These are phyloP conservation scores for Aspergillaceae sp. DNA, from an alignment of 2,329 filamentous ascomycete species.

Conservation along the genomic window DNA sequence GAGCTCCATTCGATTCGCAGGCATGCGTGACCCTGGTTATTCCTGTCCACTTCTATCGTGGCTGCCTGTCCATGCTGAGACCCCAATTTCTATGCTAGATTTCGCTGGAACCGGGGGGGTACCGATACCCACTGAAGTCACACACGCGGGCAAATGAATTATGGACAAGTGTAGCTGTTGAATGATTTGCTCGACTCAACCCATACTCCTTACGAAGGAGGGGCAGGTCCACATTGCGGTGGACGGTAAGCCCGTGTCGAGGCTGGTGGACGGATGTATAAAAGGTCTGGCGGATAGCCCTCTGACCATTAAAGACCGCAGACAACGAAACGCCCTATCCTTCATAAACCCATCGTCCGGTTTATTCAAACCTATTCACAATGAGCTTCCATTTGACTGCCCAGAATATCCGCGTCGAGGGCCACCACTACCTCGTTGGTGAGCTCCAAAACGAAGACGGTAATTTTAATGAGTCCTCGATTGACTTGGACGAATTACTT, in stretches of 20 bases:
- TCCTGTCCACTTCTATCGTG: neutral
- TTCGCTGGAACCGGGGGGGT: neutral
- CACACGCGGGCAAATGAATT: neutral
- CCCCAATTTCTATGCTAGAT: neutral
- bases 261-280: too few relatives aligned
- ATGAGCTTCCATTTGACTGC: conserved; percentile 15
- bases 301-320: neutral
- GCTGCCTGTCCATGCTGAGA: neutral
- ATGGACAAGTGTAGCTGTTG: neutral
- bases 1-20: too few relatives aligned
- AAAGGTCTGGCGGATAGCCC: too few relatives aligned
- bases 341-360: neutral
- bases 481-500: conserved; percentile 10
- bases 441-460: conserved; percentile 4
- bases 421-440: conserved; percentile 7
- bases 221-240: neutral
- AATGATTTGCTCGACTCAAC: neutral
- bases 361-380: neutral
- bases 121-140: neutral
- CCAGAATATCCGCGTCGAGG: conserved; percentile 8
- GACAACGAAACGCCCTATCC: neutral
- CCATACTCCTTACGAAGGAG: neutral
- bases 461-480: conserved; percentile 1
- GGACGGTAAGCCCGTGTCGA: neutral
- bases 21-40: too few relatives aligned